phyloP scores from a whole-genome alignment of 2,329 filamentous ascomycete species.

The Sporothrix sp. region DNA sequence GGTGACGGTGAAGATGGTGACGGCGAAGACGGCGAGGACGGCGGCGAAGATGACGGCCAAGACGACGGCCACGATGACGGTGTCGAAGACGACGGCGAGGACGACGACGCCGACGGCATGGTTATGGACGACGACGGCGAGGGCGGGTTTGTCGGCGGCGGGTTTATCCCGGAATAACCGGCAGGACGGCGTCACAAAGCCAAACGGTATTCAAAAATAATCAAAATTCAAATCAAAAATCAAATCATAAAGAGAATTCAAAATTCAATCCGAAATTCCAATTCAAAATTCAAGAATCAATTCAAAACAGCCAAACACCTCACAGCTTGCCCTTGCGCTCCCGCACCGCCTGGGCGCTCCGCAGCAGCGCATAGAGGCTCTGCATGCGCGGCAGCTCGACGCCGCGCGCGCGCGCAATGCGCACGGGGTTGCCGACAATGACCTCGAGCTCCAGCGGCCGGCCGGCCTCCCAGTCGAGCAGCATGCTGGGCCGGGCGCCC shows the following conservation, averaged over 20 bases:
- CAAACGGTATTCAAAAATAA: too few relatives aligned
- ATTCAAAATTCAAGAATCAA: too few relatives aligned
- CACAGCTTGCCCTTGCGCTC: conserved; percentile 31
- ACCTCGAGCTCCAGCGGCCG: conserved; percentile 62
- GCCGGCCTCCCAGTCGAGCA: conserved; percentile 59
- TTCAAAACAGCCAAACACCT: too few relatives aligned
- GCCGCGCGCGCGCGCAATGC: conserved; percentile 52
- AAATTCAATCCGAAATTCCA: too few relatives aligned
- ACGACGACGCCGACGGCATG: conserved; percentile 25
- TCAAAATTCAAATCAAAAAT: too few relatives aligned
- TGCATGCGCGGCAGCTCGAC: conserved; percentile 58
- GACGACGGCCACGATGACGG: conserved; percentile 14
- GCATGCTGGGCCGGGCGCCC: conserved; percentile 57
- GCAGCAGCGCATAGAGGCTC: conserved; percentile 55
- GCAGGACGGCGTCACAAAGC: too few relatives aligned
- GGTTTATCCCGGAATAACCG: conserved; percentile 4
- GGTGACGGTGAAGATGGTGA: conserved; percentile 3
- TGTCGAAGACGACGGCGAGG: conserved; percentile 23
- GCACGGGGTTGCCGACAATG: conserved; percentile 60
- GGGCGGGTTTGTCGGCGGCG: conserved; percentile 14
- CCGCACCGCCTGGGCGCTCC: conserved; percentile 48
- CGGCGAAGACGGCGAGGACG: conserved; percentile 12
- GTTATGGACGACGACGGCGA: conserved; percentile 23
- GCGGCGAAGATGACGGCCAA: neutral
- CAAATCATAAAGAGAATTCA: too few relatives aligned